Evolutionary conservation across 164 flowering plant species (phyloP).

Genomic region (Taxillus chinensis): DNA sequence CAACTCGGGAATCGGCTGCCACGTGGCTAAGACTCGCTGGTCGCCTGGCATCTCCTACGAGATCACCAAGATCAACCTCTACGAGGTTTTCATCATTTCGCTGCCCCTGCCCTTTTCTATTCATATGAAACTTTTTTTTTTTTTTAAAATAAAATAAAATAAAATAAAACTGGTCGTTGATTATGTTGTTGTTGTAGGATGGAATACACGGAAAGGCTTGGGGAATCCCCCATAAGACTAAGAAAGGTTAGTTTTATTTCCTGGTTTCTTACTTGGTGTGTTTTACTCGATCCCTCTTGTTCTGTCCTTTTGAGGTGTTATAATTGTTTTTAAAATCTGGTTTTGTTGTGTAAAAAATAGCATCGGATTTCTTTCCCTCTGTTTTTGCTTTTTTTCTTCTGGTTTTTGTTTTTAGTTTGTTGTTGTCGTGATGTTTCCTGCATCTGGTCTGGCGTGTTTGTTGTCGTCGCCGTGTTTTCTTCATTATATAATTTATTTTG

Average conservation of each 20-base stretch:
- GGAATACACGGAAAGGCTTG: conserved; percentile 95
- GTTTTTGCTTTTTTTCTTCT: no score
- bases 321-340: neutral
- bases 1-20: conserved; percentile 87
- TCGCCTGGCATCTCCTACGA: conserved; percentile 55
- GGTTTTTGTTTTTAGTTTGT: no score
- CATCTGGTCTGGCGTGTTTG: neutral
- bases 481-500: no score
- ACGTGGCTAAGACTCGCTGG: conserved; percentile 91
- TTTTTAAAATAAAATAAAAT: no score
- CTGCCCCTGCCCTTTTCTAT: neutral
- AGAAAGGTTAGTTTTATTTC: conserved; percentile 40
- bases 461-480: no score
- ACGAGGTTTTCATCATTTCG: conserved; percentile 32
- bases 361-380: no score
- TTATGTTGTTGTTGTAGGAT: conserved; percentile 44
- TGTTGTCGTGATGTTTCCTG: neutral
- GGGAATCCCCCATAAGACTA: no score
- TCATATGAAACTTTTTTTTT: neutral
- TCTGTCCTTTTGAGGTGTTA: neutral
- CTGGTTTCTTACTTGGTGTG: conserved; percentile 4
- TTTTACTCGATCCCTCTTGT: neutral
- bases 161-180: no score
- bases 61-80: conserved; percentile 90
- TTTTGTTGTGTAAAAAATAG: no score